phyloP scores from a whole-genome alignment of 176 grass and related monocot genomes.

The Oryza meyeriana region DNA sequence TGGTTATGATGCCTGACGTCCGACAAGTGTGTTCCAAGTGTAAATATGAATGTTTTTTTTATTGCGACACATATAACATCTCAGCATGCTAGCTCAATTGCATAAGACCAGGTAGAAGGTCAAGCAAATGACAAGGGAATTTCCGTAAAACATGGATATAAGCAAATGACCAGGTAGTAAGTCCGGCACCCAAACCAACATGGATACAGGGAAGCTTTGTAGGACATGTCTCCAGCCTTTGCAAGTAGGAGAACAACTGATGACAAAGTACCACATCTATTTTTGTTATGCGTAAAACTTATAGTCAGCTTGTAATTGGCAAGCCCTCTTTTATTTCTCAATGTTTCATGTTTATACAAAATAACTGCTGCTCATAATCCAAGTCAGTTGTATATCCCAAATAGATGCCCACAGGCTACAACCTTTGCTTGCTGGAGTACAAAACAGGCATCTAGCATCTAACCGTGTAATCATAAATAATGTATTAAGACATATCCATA shows the following conservation, averaged over 20 bases:
- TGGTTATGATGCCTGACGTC: no score
- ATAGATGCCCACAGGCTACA: neutral
- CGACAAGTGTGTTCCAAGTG: no score
- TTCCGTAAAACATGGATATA: neutral
- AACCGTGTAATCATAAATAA: neutral
- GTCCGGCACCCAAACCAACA: neutral
- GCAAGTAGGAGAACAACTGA: neutral
- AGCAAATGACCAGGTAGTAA: no score
- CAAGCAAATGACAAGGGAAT: neutral
- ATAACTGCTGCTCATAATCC: neutral
- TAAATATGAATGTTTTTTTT: no score
- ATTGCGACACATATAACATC: no score
- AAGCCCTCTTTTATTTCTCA: neutral
- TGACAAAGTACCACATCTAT: neutral
- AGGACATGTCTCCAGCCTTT: neutral
- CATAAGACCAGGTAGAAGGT: neutral
- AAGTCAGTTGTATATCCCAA: neutral
- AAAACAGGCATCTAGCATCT: neutral
- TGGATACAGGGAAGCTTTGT: neutral
- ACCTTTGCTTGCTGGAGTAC: neutral
- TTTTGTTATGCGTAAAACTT: neutral
- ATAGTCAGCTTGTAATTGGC: neutral
- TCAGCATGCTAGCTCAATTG: no score
- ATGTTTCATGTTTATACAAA: neutral
- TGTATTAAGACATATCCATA: neutral